Base-by-base conservation (phyloP, 108 stramenopile genomes). In the Aurantiochytrium sp. region DNA sequence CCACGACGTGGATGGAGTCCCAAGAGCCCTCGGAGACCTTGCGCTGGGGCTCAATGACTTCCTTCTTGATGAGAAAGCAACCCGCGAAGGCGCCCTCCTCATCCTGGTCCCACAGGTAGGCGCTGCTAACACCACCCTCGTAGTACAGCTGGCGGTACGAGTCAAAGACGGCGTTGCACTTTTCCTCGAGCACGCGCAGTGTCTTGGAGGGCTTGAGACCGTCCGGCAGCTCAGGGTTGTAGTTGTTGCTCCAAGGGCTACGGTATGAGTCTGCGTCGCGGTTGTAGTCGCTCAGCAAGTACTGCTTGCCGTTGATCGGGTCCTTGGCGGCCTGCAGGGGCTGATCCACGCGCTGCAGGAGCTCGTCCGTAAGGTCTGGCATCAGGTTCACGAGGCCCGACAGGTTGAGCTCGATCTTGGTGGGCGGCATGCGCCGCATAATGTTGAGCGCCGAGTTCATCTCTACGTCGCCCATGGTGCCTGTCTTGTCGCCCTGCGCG, bases 81-180 rank as follows among this genome's bases (percentile, higher is more conserved):
- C 95, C 96, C 28, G 92, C 95, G 76, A 96, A 96, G 19, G 92
- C 93, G 44, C 51, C 60, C 23, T 42, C 12, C n/a, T 72, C 91
- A n/a, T 95, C 94, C 44, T 93, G 91, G 35, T 96, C 95, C 94
- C 95, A 96, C 59, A 97, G 91, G 92, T 96, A 98, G 4, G 96
- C 97, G 59, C 94, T 96, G 45, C 95, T 93, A 14, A 96, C 89
- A 8, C 95, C 95, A 4, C 95, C 92, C 4, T 94, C 92, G 87
- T 96, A 99, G 90, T 98, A 99, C 16, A 97, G 91, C 93, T 96
- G 94, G 5, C 94, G 91, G 90, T 99, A 99, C 19, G 96, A 90
- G 76, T 97, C 96, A 90, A 98, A 98, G 28, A 98, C 93, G 90
- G 96, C 96, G 92, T 98, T 98, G 69, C 96, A 94, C 60, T 95